phyloP scores from a whole-genome alignment of 1,284 basidiomycete species.

The Acaromyces ingoldii region DNA sequence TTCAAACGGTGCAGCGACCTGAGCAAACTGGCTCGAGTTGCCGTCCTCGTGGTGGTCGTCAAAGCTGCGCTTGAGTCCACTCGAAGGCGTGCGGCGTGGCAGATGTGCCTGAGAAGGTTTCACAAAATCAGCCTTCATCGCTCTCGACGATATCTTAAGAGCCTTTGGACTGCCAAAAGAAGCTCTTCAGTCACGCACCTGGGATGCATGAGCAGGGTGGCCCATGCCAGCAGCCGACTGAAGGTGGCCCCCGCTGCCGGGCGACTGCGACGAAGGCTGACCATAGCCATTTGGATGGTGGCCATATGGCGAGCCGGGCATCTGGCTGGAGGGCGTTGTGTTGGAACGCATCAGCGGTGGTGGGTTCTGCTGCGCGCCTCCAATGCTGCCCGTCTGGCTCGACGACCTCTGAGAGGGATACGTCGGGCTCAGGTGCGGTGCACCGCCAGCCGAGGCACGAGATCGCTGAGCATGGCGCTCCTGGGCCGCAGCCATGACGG shows the following conservation, averaged over 20 bases:
- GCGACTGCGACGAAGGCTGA: neutral
- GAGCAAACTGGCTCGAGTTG: too few species aligned
- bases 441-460: neutral
- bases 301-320: neutral
- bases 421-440: too few species aligned
- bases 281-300: neutral
- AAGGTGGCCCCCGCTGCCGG: neutral
- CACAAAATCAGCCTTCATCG: too few species aligned
- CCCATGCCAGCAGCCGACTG: neutral
- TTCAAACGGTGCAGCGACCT: neutral
- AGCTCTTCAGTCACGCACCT: too few species aligned
- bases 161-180: too few species aligned
- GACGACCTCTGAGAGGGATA: slow-evolving; percentile 1
- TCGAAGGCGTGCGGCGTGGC: neutral
- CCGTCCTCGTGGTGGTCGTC: neutral
- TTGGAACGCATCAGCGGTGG: slow-evolving; percentile 38
- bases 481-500: slow-evolving; percentile 49
- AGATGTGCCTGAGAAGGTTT: neutral
- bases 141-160: too few species aligned
- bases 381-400: neutral
- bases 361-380: slow-evolving; percentile 6
- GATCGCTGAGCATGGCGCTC: slow-evolving; percentile 42
- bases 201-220: neutral
- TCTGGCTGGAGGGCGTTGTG: slow-evolving; percentile 19
- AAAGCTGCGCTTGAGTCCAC: neutral